Evolutionary conservation across 345 rosid genomes (phyloP), one percentile per base, ranked within the genome.

Genomic region (Populus davidiana): DNA sequence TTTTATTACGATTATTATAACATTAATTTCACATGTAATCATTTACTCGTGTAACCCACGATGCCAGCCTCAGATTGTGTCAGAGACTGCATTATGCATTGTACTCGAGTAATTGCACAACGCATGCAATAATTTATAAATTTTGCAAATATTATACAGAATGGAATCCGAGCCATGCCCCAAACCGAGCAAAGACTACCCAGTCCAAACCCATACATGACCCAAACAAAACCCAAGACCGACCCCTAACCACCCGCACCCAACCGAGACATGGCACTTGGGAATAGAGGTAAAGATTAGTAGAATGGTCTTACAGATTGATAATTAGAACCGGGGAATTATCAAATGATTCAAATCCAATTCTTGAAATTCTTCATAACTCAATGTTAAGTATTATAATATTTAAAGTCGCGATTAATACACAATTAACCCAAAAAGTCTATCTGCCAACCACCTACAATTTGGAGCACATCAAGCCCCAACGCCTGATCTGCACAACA

Each of bases 401-500:
- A 9, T 23, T 59, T 23, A 0, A n/a, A 38, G 52, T 8, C 25
- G 13, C 5, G 31, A 35, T 21, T 0, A 63, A 62, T 67, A 38
- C 49, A 52, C 11, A 23, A 25, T 67, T 1, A 54, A 50, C 31
- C 36, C 1, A 12, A 56, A 56, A 27, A 0, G 27, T 9, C 23
- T 10, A 59, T 17, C 35, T 35, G 27, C 52, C 13, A 69, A 25
- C 70, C 27, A 23, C 21, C 73, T 76, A 69, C 6, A 41, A 25
- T 39, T 36, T 27, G 74, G 68, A 20, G 67, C 77, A 31, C 31
- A 49, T 31, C 35, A 43, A 35, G 62, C 44, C 29, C 78, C 16
- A 75, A 38, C 25, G 52, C 67, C 29, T 3, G 64, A 74, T 65
- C 50, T 78, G 76, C 50, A 77, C 79, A 77, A 77, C 54, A 14